Evolutionary conservation across 129 eudicot species (phyloP).

Genomic region (Artemisia tridentata): DNA sequence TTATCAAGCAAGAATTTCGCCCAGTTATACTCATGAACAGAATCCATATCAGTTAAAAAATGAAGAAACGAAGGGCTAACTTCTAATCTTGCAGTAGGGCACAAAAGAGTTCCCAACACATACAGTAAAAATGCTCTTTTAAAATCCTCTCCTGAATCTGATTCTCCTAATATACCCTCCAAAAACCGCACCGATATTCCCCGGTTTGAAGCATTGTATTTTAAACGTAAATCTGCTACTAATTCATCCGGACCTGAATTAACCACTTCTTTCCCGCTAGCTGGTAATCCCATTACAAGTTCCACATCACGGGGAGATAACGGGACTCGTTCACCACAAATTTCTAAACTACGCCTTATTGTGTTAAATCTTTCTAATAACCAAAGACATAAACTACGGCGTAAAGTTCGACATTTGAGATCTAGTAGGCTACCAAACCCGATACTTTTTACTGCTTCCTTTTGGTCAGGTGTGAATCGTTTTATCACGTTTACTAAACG

Average conservation of each 20-base stretch:
- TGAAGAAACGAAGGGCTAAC: conserved; percentile 86
- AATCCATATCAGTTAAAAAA: conserved; percentile 68
- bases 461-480: conserved; percentile 65
- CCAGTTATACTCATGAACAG: conserved; percentile 74
- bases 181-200: conserved; percentile 71
- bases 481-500: conserved; percentile 69
- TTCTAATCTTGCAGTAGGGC: conserved; percentile 90
- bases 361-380: conserved; percentile 72
- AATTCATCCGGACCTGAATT: conserved; percentile 74
- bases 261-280: conserved; percentile 78
- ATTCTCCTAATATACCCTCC: conserved; percentile 63
- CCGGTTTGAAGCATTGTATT: conserved; percentile 75
- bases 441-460: conserved; percentile 65
- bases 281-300: conserved; percentile 77
- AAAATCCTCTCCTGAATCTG: conserved; percentile 78
- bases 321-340: conserved; percentile 74
- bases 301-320: conserved; percentile 73
- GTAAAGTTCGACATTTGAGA: conserved; percentile 71
- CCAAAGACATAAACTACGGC: conserved; percentile 83
- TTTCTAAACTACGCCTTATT: conserved; percentile 63
- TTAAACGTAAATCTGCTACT: conserved; percentile 56
- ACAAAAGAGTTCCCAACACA: conserved; percentile 73
- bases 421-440: conserved; percentile 80
- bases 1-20: conserved; percentile 81
- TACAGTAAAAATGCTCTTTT: conserved; percentile 77